These are phyloP conservation scores for Arthrobotrys sinensis DNA, from an alignment of 2,329 filamentous ascomycete species.

Conservation along the genomic window DNA sequence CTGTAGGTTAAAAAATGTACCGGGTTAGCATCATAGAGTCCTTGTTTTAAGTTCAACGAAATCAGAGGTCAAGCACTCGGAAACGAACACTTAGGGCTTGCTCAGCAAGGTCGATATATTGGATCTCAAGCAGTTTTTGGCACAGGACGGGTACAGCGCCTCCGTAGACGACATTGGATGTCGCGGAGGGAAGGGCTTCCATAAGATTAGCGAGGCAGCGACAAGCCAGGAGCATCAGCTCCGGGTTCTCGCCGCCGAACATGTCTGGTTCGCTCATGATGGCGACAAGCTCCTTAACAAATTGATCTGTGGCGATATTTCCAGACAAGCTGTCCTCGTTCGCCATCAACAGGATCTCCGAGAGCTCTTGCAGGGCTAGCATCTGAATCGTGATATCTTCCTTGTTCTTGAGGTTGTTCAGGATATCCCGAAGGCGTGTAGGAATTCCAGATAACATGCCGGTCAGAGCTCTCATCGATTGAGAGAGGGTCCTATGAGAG, in stretches of 20 bases:
- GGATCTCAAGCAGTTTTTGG: conserved; percentile 93
- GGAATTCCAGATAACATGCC: conserved; percentile 93
- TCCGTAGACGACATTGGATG: conserved; percentile 97
- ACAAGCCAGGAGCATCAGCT: conserved; percentile 97
- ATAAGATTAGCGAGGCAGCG: conserved; percentile 96
- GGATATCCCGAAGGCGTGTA: conserved; percentile 82
- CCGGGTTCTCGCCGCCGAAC: conserved; percentile 88
- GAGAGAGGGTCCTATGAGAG: conserved; percentile 77
- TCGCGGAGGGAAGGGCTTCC: conserved; percentile 93
- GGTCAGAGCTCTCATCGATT: conserved; percentile 85
- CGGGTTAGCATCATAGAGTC: conserved; percentile 52
- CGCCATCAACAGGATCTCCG: conserved; percentile 91
- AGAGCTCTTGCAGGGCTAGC: conserved; percentile 92
- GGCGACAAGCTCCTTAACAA: conserved; percentile 91
- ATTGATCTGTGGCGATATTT: conserved; percentile 93
- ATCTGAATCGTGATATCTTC: conserved; percentile 89
- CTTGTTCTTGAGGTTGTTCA: conserved; percentile 82
- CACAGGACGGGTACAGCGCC: conserved; percentile 94
- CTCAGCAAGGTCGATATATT: conserved; percentile 97
- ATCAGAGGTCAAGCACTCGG: conserved; percentile 31
- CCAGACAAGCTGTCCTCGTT: conserved; percentile 97
- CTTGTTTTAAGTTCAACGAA: conserved; percentile 31
- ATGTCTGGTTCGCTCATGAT: conserved; percentile 90
- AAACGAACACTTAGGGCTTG: conserved; percentile 84
- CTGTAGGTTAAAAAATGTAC: conserved; percentile 65